A percentile compares a stretch with the other conserved stretches of the same genome.
Evolutionary conservation across 2,329 filamentous ascomycete genomes (phyloP).

Genomic region (Aspergillus clavatus): DNA sequence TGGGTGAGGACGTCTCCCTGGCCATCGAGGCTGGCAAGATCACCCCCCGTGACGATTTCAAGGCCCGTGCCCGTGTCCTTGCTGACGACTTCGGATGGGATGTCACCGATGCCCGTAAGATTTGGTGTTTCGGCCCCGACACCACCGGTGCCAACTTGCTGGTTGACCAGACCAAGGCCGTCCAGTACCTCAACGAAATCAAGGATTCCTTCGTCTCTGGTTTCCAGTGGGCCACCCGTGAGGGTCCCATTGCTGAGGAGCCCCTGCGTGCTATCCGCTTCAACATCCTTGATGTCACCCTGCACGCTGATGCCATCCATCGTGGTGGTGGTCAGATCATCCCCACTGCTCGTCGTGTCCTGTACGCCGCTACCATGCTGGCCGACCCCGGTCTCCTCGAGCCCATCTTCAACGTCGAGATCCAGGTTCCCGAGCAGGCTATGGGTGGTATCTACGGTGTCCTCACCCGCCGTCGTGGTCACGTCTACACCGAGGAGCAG

Average conservation of each 20-base stretch:
- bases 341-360: constrained; percentile 92
- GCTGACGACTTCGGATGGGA: constrained; percentile 99
- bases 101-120: constrained; percentile 99
- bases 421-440: constrained; percentile 95
- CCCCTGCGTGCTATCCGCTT: constrained; percentile 95
- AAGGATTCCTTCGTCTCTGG: constrained; percentile 99
- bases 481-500: constrained; percentile 98
- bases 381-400: constrained; percentile 88
- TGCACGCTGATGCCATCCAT: constrained; percentile 99
- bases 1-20: constrained; percentile 84
- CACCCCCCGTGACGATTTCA: constrained; percentile 94
- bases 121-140: constrained; percentile 99
- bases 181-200: constrained; percentile 99
- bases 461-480: constrained; percentile 93
- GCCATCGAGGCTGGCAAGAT: constrained; percentile 93
- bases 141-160: constrained; percentile 97
- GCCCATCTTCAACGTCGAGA: constrained; percentile 98
- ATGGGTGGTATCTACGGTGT: constrained; percentile 99
- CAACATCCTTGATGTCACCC: constrained; percentile 99
- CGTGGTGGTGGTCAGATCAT: constrained; percentile 99
- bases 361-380: constrained; percentile 88
- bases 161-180: constrained; percentile 99
- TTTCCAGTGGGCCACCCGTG: constrained; percentile 99
- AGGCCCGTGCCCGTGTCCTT: constrained; percentile 90
- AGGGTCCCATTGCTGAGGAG: constrained; percentile 97